Evolutionary conservation across 2,329 filamentous ascomycete species (phyloP), one percentile per base, ranked within the genome.

Genomic region (Orbilia brochopaga): DNA sequence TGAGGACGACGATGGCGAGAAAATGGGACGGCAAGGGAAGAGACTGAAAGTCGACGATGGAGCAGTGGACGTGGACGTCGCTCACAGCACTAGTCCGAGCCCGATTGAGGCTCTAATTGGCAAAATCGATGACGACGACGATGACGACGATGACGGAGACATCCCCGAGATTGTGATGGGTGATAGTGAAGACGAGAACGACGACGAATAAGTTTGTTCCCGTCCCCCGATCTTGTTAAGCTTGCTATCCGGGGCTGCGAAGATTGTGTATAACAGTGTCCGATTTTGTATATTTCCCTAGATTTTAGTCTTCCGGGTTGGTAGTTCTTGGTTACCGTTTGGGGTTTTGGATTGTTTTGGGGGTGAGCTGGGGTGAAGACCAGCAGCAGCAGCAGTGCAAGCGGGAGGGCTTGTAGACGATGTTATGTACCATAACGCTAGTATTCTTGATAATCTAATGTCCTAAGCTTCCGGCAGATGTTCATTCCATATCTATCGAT

Each of bases 161-260:
- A 73, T 73, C n/a, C 69, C 69, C 1, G 69, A 73, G 53, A 73
- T 73, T 40, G 57, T 67, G n/a, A 73, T 73, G 69, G 69, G 57
- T 7, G 65, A 63, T 44, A 67, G 63, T 30, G 63, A 63, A 46
- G 69, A 67, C 8, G 44, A 48, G 8, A 17, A 21, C 7, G 44
- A 48, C 19, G 8, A 48, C 15, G 24, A 23, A 5, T 24, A 13
- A 13, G 27, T 13, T 54, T 54, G 10, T 7, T 27, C 13, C 15
- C 5, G 21, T 19, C 30, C 21, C 21, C 51, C 23, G 44, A 21
- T 54, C 30, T 48, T 51, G 53, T 19, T 32, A 56, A 42, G 21
- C 30, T 52, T 56, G 8, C 42, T 24, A 23, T 24, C 23, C 7
- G 53, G 53, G 53, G 40, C n/a, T 21, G 54, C 32, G 37, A 58